Evolutionary conservation across 192 early-diverging fungal genomes (phyloP).

Genomic region (Coemansia umbellata): DNA sequence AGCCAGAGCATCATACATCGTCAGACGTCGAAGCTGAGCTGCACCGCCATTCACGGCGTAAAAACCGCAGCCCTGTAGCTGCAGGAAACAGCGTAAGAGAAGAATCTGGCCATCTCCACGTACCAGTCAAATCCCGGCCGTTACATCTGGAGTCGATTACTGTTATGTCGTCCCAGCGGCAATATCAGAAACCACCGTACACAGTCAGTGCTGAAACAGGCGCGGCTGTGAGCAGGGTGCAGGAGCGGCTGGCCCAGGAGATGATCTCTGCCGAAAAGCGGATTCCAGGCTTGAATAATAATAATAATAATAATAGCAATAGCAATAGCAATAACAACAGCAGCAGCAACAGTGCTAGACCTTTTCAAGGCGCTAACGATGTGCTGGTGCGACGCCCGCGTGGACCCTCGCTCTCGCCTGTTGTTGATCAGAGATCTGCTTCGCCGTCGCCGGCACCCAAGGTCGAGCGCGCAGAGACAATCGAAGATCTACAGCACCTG

Average conservation of each 20-base stretch:
- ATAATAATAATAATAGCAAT: neutral
- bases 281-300: neutral
- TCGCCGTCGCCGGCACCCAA: conserved; percentile 6
- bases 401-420: conserved; percentile 31
- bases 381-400: conserved; percentile 6
- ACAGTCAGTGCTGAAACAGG: conserved; percentile 12
- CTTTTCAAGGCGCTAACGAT: conserved; percentile 4
- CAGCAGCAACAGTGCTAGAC: neutral
- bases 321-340: neutral
- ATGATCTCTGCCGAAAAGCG: conserved; percentile 11
- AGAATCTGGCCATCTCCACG: conserved; percentile 1
- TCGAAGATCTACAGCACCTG: conserved; percentile 28
- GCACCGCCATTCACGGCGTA: conserved; percentile 1
- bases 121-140: conserved; percentile 30
- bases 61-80: conserved; percentile 1
- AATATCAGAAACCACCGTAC: neutral
- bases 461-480: conserved; percentile 14
- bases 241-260: conserved; percentile 29
- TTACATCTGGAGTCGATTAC: conserved; percentile 11
- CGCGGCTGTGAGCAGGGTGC: conserved; percentile 36
- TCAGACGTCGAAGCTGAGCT: conserved; percentile 17
- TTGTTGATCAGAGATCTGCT: conserved; percentile 5
- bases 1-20: conserved; percentile 1
- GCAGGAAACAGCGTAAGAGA: neutral
- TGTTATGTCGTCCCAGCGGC: neutral